Evolutionary conservation across 805 yeast species (phyloP).

Genomic region (Candida nonsorbophila): DNA sequence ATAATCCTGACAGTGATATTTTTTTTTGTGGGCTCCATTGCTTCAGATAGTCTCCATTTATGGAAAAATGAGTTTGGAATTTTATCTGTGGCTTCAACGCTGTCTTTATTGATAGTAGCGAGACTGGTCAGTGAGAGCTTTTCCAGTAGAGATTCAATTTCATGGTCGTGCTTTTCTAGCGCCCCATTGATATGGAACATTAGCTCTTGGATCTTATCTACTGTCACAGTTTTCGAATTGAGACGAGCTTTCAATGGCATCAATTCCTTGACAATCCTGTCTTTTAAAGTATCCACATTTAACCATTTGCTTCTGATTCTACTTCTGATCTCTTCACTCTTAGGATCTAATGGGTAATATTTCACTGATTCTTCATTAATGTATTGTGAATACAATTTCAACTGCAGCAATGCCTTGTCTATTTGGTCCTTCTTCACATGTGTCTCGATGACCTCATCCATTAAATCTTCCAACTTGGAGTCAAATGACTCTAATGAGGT

Average conservation of each 20-base stretch:
- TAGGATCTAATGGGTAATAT: constrained; percentile 26
- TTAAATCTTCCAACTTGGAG: too few relatives aligned
- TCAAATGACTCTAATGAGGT: too few relatives aligned
- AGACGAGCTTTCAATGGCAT: constrained; percentile 29
- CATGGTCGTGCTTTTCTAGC: too few relatives aligned
- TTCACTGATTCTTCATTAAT: constrained; percentile 3
- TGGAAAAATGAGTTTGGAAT: too few relatives aligned
- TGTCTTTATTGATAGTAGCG: too few relatives aligned
- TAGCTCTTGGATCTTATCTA: constrained; percentile 21
- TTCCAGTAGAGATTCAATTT: too few relatives aligned
- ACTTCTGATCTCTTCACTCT: constrained; percentile 18
- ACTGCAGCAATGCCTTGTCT: constrained; percentile 21
- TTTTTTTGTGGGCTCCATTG: too few relatives aligned
- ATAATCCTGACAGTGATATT: too few relatives aligned
- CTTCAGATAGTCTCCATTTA: too few relatives aligned
- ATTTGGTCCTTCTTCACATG: constrained; percentile 8
- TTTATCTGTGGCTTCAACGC: too few relatives aligned
- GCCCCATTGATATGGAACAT: constrained; percentile 21
- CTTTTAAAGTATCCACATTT: constrained; percentile 16
- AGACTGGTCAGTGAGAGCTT: too few relatives aligned
- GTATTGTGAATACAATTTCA: constrained; percentile 11
- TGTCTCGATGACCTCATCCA: too few relatives aligned
- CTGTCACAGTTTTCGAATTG: constrained; percentile 10
- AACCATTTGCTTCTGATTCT: constrained; percentile 21
- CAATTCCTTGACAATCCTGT: constrained; percentile 17